Conservation (phyloP, 345 rosid genomes). For the Eucalyptus sp. region DNA sequence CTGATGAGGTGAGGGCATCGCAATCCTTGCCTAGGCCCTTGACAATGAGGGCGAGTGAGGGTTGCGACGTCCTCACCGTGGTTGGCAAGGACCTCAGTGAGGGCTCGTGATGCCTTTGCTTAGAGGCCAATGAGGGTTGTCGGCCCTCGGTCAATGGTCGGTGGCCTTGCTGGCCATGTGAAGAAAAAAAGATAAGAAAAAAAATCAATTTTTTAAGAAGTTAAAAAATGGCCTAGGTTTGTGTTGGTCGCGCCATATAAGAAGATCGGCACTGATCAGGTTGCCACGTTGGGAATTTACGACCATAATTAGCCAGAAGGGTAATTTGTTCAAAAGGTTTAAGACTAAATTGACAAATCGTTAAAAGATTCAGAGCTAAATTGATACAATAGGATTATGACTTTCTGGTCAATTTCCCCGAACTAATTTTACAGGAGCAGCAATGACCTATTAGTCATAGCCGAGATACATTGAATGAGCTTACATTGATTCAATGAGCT, state of each 20-base stretch:
- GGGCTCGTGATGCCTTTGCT: too few species aligned
- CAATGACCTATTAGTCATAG: neutral
- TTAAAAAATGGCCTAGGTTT: neutral
- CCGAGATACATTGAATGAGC: neutral
- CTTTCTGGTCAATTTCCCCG: neutral
- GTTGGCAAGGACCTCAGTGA: too few species aligned
- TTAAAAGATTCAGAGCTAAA: too few species aligned
- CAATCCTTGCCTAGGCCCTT: neutral
- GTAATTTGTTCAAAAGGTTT: too few species aligned
- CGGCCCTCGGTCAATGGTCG: accelerated
- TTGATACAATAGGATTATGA: too few species aligned
- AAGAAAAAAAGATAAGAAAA: neutral
- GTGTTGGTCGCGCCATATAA: neutral
- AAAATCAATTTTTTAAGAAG: neutral
- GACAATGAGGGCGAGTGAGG: neutral
- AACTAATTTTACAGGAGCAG: neutral
- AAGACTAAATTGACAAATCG: neutral
- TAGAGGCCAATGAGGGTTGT: too few species aligned
- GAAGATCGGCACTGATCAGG: accelerated
- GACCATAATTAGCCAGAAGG: neutral
- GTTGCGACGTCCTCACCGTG: accelerated
- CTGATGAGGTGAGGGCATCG: neutral
- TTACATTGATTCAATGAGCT: neutral
- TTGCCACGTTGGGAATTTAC: neutral
- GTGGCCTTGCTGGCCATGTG: neutral